Base-by-base conservation (phyloP, 768 basidiomycete genomes). In the Suillus variegatus region DNA sequence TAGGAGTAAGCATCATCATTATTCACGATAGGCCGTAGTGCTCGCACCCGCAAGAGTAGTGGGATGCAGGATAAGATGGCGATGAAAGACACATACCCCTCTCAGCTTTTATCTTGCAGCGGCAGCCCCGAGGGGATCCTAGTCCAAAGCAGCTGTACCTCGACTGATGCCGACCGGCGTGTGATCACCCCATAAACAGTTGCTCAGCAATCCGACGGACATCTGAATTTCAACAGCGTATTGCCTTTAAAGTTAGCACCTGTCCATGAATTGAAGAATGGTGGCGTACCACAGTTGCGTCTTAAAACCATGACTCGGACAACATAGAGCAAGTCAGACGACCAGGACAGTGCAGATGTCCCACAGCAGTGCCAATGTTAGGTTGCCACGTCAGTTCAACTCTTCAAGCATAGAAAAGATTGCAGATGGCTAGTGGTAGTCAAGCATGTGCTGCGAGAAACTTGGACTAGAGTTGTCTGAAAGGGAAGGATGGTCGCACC, bases 1-100 rank as follows among this genome's bases (percentile, higher is more conserved):
- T 36, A 38, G 43, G 32, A 60, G 36, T 46, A 61, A 63, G 40
- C 73, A 74, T 75, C 18, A 40, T 58, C 22, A 18, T 58, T 25
- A 58, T 58, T 40, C 9, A 25, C 57, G 22, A 58, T 58, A 22
- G 32, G 38, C 38, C 38, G 38, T 25, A 18, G 25, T 28, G 40
- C 22, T 58, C 16, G 9, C 25, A 28, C 58, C 5, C 40, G 18
- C 14, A 40, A 60, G 25, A 58, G 9, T 18, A 43, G 18, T 28
- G 16, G 12, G 9, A 57, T 40, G 38, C 22, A 40, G 22, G n/a
- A 38, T 36, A 36, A 38, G 13, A 57, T 57, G 2, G 16, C 38
- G n/a, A n/a, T 57, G n/a, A 22, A 13, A 36, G 55, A 57, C 9
- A 9, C n/a, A 57, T 57, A 35, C 32, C 3, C 2, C 10, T 55